A percentile compares a stretch with the other conserved stretches of the same genome.
Conservation (phyloP, 768 basidiomycete genomes). For the Rhizopogon salebrosus region DNA sequence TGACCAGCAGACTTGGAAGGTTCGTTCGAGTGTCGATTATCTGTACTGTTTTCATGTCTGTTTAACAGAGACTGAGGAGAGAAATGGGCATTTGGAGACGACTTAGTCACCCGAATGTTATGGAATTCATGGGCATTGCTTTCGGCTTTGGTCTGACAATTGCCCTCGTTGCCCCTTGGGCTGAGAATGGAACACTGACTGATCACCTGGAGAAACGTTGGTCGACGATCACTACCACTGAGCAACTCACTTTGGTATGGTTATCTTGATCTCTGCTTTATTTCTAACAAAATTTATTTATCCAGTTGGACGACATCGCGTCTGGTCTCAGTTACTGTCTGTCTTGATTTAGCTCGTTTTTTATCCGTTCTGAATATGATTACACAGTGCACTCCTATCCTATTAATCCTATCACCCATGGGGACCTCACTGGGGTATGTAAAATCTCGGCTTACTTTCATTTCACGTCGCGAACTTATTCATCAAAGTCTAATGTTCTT, state of each 20-base stretch:
- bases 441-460: background rate
- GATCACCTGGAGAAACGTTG: background rate
- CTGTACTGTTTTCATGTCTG: background rate
- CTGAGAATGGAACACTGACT: constrained; percentile 12
- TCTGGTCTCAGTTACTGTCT: constrained; percentile 7
- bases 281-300: background rate
- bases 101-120: constrained; percentile 15
- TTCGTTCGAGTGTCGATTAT: background rate
- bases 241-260: background rate
- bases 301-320: constrained; percentile 1
- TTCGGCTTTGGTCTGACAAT: constrained; percentile 16
- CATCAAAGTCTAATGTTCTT: constrained; percentile 17
- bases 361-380: background rate
- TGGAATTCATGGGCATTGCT: constrained; percentile 18
- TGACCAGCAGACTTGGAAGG: background rate
- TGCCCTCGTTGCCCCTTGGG: constrained; percentile 20
- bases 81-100: constrained; percentile 21
- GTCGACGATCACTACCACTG: background rate
- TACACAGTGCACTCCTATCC: constrained; percentile 5
- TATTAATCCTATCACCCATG: constrained; percentile 9
- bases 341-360: background rate
- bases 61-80: constrained; percentile 12
- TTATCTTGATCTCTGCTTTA: background rate
- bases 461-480: background rate
- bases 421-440: constrained; percentile 22